A percentile compares a stretch with the other conserved stretches of the same genome.
phyloP scores from a whole-genome alignment of 139 green algal genomes.

The Prasinococcaceae sp. region DNA sequence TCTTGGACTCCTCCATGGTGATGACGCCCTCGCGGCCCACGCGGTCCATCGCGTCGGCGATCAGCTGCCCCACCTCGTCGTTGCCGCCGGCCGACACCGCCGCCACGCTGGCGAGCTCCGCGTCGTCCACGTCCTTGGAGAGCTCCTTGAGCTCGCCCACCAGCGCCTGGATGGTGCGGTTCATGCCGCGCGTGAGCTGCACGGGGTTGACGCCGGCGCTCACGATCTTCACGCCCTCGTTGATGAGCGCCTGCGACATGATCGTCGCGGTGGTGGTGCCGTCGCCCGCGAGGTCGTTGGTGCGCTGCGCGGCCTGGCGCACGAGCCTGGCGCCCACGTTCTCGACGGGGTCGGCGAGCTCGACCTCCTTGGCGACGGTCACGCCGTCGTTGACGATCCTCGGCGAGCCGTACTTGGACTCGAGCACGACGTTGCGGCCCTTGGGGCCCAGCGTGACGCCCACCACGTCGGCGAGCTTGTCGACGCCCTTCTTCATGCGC shows the following conservation, averaged over 20 bases:
- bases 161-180: conserved; percentile 61
- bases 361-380: conserved; percentile 53
- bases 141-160: conserved; percentile 67
- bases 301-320: conserved; percentile 76
- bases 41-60: conserved; percentile 83
- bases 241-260: conserved; percentile 90
- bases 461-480: conserved; percentile 96
- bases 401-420: conserved; percentile 96
- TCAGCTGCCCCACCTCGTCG: conserved; percentile 81
- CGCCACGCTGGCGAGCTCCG: conserved; percentile 82
- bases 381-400: conserved; percentile 99
- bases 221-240: conserved; percentile 76
- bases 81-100: conserved; percentile 92
- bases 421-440: conserved; percentile 95
- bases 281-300: conserved; percentile 95
- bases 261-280: conserved; percentile 97
- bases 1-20: conserved; percentile 95
- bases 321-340: conserved; percentile 98
- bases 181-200: conserved; percentile 88
- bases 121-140: conserved; percentile 62
- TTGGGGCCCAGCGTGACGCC: conserved; percentile 98
- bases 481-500: conserved; percentile 91
- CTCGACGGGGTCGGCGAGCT: conserved; percentile 96
- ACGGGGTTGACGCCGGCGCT: conserved; percentile 85
- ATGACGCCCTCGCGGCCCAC: conserved; percentile 89